Evolutionary conservation across 139 green algal species (phyloP), one percentile per base, ranked within the genome.

Genomic region (Chlorella sp.): DNA sequence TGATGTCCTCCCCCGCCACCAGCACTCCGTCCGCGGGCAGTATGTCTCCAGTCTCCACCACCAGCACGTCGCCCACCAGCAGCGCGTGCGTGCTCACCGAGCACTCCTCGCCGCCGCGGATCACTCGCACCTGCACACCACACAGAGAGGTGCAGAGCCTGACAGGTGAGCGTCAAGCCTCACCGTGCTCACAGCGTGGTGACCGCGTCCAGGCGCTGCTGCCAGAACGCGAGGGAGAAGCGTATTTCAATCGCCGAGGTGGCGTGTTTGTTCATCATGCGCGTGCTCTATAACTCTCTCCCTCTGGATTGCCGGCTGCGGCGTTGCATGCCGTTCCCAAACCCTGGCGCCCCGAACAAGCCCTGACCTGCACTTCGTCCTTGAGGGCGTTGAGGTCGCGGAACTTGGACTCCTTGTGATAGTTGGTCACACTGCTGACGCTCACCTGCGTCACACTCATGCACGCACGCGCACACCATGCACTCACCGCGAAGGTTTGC

Each of bases 331-430:
- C n/a, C n/a, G n/a, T n/a, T n/a, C n/a, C n/a, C n/a, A n/a, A n/a
- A n/a, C n/a, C n/a, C n/a, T n/a, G n/a, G n/a, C n/a, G n/a, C n/a
- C n/a, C n/a, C n/a, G n/a, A n/a, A n/a, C n/a, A n/a, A n/a, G n/a
- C n/a, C 42, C 42, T 55, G 42, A 94, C 91, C 78, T 83, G 66
- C 17, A 85, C 76, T 30, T 91, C 86, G 24, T 85, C 74, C 26
- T 88, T 85, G 5, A 88, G 30, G 26, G 80, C 77, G 74, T 88
- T 91, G 35, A 97, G 86, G 72, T 86, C 75, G n/a, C 85, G 68
- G 75, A 97, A 97, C 83, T 96, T 92, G 50, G 72, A 69, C 71
- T 97, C 91, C 83, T 95, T 94, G 68, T 93, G 82, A 76, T 92
- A 96, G 82, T 96, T 91, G 49, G 95, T 95, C 3, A 79, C 79